These are phyloP conservation scores for Puccinia triticina DNA, from an alignment of 1,284 basidiomycete genomes.

Conservation along the genomic window DNA sequence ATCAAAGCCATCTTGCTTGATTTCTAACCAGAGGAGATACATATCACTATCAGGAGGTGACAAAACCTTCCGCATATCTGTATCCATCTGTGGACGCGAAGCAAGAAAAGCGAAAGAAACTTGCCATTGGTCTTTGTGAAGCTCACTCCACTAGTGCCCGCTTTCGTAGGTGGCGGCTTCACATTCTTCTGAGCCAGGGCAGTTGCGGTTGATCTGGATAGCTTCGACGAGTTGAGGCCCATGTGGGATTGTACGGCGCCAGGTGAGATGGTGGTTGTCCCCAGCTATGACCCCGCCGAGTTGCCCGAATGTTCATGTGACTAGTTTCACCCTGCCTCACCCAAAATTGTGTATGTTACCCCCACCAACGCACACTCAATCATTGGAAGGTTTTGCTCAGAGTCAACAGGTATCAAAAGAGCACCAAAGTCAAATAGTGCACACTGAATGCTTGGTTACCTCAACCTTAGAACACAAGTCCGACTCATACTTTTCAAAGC, in stretches of 20 bases:
- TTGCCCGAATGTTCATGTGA: too few relatives aligned
- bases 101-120: not conserved
- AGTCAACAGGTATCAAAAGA: too few relatives aligned
- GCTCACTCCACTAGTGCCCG: not conserved
- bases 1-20: constrained; percentile 47
- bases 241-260: not conserved
- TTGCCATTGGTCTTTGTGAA: constrained; percentile 22
- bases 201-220: constrained; percentile 12
- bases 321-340: too few relatives aligned
- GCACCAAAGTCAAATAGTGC: too few relatives aligned
- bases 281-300: not conserved
- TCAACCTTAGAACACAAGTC: too few relatives aligned
- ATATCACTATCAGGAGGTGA: not conserved
- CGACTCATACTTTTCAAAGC: too few relatives aligned
- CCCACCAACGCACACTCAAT: too few relatives aligned
- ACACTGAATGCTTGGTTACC: too few relatives aligned
- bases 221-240: constrained; percentile 25
- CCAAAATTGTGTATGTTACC: too few relatives aligned
- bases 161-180: not conserved
- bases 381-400: too few relatives aligned
- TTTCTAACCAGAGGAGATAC: constrained; percentile 8
- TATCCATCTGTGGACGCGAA: not conserved
- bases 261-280: constrained; percentile 25
- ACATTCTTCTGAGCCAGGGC: constrained; percentile 11
- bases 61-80: not conserved